Evolutionary conservation across 768 basidiomycete genomes (phyloP).

Genomic region (Dioszegia hungarica): DNA sequence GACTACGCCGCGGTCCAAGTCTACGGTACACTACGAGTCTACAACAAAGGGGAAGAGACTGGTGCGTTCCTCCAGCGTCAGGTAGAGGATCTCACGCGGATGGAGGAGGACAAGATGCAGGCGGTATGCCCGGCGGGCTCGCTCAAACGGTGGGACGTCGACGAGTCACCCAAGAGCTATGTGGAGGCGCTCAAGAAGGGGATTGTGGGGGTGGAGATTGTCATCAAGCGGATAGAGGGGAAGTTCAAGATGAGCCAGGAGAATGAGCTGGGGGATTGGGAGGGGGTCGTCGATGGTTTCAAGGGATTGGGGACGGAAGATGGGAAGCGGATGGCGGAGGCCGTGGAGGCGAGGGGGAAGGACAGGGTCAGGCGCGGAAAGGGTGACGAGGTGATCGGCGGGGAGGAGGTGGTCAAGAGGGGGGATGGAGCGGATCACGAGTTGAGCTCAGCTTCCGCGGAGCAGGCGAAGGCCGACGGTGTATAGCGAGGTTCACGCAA

Average conservation of each 20-base stretch:
- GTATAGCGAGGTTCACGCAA: no score
- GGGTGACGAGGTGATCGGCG: background rate
- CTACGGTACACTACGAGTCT: conserved; percentile 38
- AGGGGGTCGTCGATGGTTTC: conserved; percentile 44
- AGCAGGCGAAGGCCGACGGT: background rate
- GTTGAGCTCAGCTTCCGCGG: background rate
- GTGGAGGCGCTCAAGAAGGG: conserved; percentile 41
- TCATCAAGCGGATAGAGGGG: conserved; percentile 42
- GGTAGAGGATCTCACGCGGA: conserved; percentile 31
- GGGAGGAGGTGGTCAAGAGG: background rate
- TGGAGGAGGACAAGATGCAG: conserved; percentile 7
- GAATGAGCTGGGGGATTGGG: conserved; percentile 35
- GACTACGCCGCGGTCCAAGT: conserved; percentile 47
- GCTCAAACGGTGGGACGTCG: conserved; percentile 34
- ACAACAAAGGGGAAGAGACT: conserved; percentile 14
- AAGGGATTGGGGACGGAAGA: conserved; percentile 23
- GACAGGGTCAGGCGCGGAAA: background rate
- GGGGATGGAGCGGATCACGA: conserved; percentile 1
- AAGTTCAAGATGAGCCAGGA: conserved; percentile 47
- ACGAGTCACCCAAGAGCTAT: conserved; percentile 42
- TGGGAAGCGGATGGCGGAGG: conserved; percentile 28
- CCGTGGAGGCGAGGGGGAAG: conserved; percentile 16
- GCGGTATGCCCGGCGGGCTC: conserved; percentile 7
- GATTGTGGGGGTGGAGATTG: conserved; percentile 46
- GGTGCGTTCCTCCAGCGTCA: conserved; percentile 35